Base-by-base conservation (phyloP, 306 rosid species). In the Rubus idaeus region DNA sequence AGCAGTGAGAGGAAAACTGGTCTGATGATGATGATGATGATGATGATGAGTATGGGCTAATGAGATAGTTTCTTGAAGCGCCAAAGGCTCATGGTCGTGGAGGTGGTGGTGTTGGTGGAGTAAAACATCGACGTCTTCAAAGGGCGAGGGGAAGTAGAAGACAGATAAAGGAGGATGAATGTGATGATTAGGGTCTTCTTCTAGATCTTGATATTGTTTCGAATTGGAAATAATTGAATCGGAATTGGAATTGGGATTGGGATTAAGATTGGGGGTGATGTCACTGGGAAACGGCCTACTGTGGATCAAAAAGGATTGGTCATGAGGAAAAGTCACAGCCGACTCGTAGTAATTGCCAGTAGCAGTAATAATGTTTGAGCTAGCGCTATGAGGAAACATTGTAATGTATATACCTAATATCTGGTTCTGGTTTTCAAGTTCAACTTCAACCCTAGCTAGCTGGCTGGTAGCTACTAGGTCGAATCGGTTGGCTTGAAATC, bases 131-230 rank as follows among this genome's bases (percentile, higher is more conserved):
- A 82, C 75, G 63, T 89, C 85, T 10, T 86, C 90, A 45, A 86
- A 85, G 11, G 87, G 88, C 68, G 90, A 84, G 46, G 94, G 86
- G 79, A 86, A 83, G 77, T 81, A 86, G 60, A 78, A 49, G 77
- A 82, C 77, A 58, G 91, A 82, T 41, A 85, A 85, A 79, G 86
- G 81, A 51, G 74, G 77, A 17, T 78, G 80, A 46, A 35, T 17
- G 17, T 75, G 71, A 47, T 64, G 63, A 52, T 17, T 61, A 16
- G 30, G 45, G 16, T 47, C 40, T 63, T 61, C 16, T 42, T 53
- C 55, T 26, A 23, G 76, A 75, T 57, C 52, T 74, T 77, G 57
- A 70, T 76, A 68, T 17, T 77, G 76, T 71, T 70, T 84, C 47
- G 83, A 77, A 66, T 82, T 39, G 30, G 70, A 40, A 65, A 8